Conservation (phyloP, 2,329 filamentous ascomycete species). For the Fusarium acutatum region DNA sequence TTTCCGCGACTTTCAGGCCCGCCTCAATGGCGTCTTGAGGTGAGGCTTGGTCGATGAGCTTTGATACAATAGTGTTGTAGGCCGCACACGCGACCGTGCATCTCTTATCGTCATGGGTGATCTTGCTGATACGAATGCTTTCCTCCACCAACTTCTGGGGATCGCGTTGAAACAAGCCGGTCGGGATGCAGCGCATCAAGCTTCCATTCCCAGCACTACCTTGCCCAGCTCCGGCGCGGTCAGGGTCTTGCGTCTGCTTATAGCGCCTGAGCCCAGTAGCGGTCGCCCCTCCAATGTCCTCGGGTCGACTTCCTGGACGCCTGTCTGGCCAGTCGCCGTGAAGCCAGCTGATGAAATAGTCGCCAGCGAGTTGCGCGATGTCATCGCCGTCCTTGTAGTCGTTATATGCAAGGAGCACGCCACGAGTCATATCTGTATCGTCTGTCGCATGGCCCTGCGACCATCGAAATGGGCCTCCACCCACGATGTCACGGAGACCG, state of each 20-base stretch:
- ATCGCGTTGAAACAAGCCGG: conserved; percentile 50
- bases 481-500: conserved; percentile 53
- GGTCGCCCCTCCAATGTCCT: conserved; percentile 54
- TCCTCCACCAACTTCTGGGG: conserved; percentile 41
- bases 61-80: conserved; percentile 51
- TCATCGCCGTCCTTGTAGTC: conserved; percentile 38
- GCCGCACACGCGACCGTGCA: conserved; percentile 50
- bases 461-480: conserved; percentile 56
- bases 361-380: conserved; percentile 47
- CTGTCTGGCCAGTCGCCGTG: conserved; percentile 55
- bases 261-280: conserved; percentile 46
- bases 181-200: conserved; percentile 58
- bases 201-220: conserved; percentile 55
- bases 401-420: conserved; percentile 54
- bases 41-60: conserved; percentile 42
- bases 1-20: conserved; percentile 35
- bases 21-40: conserved; percentile 42
- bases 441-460: conserved; percentile 55
- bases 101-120: conserved; percentile 51
- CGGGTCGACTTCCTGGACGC: conserved; percentile 42
- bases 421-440: conserved; percentile 58
- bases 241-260: conserved; percentile 19
- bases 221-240: conserved; percentile 48
- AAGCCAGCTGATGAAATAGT: conserved; percentile 53
- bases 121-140: conserved; percentile 48